Evolutionary conservation across 352 stramenopile species (phyloP), one percentile per base, ranked within the genome.

Genomic region (Phytopythium helicoides): DNA sequence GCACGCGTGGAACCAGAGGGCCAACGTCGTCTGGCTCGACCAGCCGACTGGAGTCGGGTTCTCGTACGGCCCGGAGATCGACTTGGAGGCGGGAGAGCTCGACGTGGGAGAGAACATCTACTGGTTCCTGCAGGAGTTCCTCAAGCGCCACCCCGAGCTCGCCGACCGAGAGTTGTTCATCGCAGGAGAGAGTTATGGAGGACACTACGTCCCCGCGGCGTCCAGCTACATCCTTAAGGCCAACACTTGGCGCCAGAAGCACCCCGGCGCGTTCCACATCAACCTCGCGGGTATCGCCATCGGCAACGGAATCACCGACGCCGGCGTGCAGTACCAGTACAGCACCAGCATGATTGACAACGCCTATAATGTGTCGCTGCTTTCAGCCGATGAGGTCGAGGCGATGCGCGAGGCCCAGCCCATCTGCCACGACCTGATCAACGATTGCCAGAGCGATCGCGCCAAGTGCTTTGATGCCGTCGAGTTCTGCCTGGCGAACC

Each of bases 11-110:
- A 89, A 80, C 40, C 37, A 60, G 16, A 56, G 76, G 19, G 80
- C 80, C 33, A 89, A 87, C 62, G 62, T 92, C 16, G 73, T 92
- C 47, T 92, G 77, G 64, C 58, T 92, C 25, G 82, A 92, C 48
- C 77, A 89, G 58, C 82, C 82, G 0, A 69, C 70, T 3, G 65
- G 68, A 14, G 75, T 87, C 12, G 82, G 82, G 16, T 92, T 84
- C 41, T 89, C 77, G 9, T 87, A 86, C 53, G 71, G 74, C 8
- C 45, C 54, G 15, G 25, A 51, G 14, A 52, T 48, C 9, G 74
- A 82, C 51, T 73, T 68, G 15, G 78, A 81, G 41, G 57, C 52
- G 1, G 70, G 71, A n/a, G 77, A 87, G 41, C 46, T 62, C n/a
- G 60, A 81, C 36, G 71, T 89, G 15, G 72, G 60, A 8, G 75